These are phyloP conservation scores for Chaetoscypha palmicola DNA, from an alignment of 2,329 filamentous ascomycete species.

Conservation along the genomic window DNA sequence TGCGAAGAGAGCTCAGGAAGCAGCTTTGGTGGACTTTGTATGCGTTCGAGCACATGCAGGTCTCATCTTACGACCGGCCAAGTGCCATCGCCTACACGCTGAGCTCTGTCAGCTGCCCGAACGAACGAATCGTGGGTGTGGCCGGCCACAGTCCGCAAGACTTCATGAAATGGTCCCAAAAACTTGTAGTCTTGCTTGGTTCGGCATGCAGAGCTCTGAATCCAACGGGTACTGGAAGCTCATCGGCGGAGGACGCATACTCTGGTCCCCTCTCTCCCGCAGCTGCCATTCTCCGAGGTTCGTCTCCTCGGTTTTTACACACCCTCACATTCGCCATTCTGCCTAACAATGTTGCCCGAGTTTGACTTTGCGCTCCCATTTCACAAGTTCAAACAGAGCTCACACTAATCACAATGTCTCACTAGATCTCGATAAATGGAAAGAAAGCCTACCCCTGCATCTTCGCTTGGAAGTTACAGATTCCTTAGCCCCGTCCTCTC, in stretches of 20 bases:
- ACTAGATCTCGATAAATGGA: slow-evolving; percentile 34
- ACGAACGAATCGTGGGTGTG: slow-evolving; percentile 32
- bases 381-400: no score
- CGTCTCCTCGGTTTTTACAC: background rate
- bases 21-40: slow-evolving; percentile 33
- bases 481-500: slow-evolving; percentile 30
- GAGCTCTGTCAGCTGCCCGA: slow-evolving; percentile 31
- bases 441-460: slow-evolving; percentile 33
- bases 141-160: slow-evolving; percentile 29
- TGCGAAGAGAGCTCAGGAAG: slow-evolving; percentile 29
- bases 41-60: slow-evolving; percentile 35
- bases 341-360: no score
- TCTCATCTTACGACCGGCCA: slow-evolving; percentile 38
- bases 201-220: slow-evolving; percentile 34
- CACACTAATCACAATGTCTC: background rate
- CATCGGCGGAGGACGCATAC: slow-evolving; percentile 31
- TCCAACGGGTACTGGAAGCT: slow-evolving; percentile 11
- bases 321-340: no score
- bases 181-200: slow-evolving; percentile 32
- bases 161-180: slow-evolving; percentile 34
- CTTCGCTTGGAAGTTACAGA: slow-evolving; percentile 29
- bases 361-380: no score
- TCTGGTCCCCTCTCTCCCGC: slow-evolving; percentile 34
- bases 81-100: slow-evolving; percentile 36
- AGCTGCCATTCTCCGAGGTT: slow-evolving; percentile 30